phyloP scores from a whole-genome alignment of 129 eudicot genomes.

The Centella asiatica region DNA sequence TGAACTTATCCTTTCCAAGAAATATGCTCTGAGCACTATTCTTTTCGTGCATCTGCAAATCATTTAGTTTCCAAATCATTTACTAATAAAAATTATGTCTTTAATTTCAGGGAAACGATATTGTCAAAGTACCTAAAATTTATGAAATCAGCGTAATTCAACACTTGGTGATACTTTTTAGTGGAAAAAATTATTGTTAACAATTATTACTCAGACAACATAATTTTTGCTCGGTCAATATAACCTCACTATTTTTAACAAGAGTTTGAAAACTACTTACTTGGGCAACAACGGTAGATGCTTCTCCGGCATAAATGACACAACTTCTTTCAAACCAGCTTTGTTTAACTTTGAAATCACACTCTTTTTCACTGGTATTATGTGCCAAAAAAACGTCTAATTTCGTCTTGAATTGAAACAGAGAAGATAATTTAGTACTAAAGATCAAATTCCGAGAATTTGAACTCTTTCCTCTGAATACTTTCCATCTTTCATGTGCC shows the following conservation, averaged over 20 bases:
- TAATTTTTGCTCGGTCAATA: too few species aligned
- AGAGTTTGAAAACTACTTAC: too few species aligned
- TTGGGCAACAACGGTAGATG: slow-evolving; percentile 18
- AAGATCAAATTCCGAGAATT: slow-evolving; percentile 21
- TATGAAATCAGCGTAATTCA: too few species aligned
- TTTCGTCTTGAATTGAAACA: slow-evolving; percentile 24
- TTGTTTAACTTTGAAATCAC: slow-evolving; percentile 34
- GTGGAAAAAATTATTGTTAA: too few species aligned
- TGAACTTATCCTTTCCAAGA: slow-evolving; percentile 41
- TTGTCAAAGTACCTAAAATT: too few species aligned
- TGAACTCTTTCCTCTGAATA: slow-evolving; percentile 26
- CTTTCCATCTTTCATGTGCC: slow-evolving; percentile 34
- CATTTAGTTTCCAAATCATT: neutral
- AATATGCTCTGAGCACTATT: slow-evolving; percentile 29
- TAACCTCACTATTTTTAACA: neutral
- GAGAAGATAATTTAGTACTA: slow-evolving; percentile 22
- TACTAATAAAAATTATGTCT: too few species aligned
- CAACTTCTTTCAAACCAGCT: slow-evolving; percentile 35
- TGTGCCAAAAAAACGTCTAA: slow-evolving; percentile 27
- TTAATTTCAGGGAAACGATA: neutral
- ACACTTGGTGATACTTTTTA: too few species aligned
- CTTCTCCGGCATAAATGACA: slow-evolving; percentile 12
- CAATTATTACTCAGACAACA: too few species aligned
- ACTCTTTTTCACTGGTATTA: slow-evolving; percentile 1
- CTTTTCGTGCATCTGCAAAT: slow-evolving; percentile 39